A percentile compares a stretch with the other conserved stretches of the same genome.
phyloP scores from a whole-genome alignment of 2,329 filamentous ascomycete genomes.

The Pseudogymnoascus sp. region DNA sequence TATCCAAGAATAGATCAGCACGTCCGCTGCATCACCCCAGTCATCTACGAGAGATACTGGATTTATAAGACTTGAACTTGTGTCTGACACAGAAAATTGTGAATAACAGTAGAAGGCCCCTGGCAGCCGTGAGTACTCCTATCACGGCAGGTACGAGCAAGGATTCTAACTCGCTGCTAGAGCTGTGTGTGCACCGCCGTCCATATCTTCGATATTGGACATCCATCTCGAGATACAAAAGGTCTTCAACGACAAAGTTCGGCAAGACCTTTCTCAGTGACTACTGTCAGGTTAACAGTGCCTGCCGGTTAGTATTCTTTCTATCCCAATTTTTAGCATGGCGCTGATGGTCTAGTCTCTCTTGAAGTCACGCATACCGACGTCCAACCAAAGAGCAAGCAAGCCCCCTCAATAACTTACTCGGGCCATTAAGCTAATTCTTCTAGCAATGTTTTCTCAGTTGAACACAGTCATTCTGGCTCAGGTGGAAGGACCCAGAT shows the following conservation, averaged over 20 bases:
- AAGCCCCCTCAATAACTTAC: not conserved
- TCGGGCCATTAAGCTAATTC: not conserved
- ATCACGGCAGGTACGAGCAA: not conserved
- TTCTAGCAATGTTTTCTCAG: not conserved
- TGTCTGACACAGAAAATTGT: not conserved
- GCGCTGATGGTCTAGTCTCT: not conserved
- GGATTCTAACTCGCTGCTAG: not conserved
- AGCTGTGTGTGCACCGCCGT: not conserved
- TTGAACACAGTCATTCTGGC: not conserved
- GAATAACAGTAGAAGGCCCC: not conserved
- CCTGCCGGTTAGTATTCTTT: not conserved
- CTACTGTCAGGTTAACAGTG: not conserved
- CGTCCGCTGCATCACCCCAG: not conserved
- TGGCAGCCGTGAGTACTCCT: not conserved
- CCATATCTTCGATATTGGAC: not conserved
- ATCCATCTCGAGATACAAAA: not conserved
- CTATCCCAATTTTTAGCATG: not conserved
- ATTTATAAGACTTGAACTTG: not conserved
- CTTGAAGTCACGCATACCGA: not conserved
- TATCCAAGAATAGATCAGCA: not conserved
- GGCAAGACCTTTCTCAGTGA: not conserved
- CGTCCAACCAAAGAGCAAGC: not conserved
- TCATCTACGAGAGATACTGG: not conserved
- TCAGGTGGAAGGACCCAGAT: not conserved
- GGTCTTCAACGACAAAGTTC: not conserved